These are phyloP conservation scores for Pholiota microspora DNA, from an alignment of 768 basidiomycete species.

Conservation along the genomic window DNA sequence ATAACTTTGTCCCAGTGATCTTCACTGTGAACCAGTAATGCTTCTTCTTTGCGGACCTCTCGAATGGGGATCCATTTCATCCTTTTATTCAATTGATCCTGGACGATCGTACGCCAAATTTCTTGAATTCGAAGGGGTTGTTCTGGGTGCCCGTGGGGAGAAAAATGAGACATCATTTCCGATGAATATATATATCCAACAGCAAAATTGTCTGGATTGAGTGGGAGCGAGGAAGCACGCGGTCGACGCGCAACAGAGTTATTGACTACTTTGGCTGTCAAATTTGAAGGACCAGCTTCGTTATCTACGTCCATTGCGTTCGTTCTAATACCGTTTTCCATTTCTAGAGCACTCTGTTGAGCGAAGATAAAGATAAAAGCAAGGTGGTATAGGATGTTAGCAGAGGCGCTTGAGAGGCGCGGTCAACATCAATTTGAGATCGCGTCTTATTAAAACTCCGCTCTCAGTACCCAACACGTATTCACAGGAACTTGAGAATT, in stretches of 20 bases:
- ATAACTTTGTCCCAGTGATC: constrained; percentile 92
- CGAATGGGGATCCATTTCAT: constrained; percentile 83
- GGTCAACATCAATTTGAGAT: no score
- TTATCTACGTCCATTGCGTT: background rate
- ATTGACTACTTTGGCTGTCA: background rate
- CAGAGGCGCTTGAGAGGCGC: no score
- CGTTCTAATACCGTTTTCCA: background rate
- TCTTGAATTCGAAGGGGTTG: constrained; percentile 84
- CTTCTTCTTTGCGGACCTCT: constrained; percentile 73
- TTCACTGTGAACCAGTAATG: constrained; percentile 84
- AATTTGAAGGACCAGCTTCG: background rate
- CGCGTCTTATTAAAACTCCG: background rate
- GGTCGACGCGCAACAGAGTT: constrained; percentile 15
- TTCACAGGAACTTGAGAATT: no score
- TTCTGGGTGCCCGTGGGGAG: constrained; percentile 53
- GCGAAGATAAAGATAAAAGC: no score
- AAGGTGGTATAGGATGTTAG: no score
- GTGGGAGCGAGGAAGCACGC: constrained; percentile 44
- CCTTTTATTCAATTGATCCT: constrained; percentile 53
- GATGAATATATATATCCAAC: constrained; percentile 87
- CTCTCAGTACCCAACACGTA: no score
- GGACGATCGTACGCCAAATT: constrained; percentile 69
- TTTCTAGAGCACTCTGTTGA: background rate
- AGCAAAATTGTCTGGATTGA: constrained; percentile 34
- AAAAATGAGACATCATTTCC: constrained; percentile 85